Evolutionary conservation across 2,329 filamentous ascomycete species (phyloP), one percentile per base, ranked within the genome.

Genomic region (Pestalotiopsis sp.): DNA sequence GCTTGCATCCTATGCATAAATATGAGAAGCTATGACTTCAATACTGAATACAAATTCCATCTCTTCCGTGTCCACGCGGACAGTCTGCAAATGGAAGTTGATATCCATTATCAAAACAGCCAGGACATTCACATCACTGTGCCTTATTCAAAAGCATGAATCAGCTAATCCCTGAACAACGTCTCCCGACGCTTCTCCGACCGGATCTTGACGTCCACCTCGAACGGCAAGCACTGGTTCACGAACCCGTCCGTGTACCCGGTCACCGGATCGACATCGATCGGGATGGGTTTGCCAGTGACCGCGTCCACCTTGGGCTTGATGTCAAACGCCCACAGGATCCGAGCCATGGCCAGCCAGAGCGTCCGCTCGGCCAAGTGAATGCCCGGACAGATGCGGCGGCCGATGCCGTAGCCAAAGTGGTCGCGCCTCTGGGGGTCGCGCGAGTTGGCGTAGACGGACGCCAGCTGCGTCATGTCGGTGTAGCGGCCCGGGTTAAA

Each of bases 341-440:
- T 65, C 67, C 80, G 80, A 0, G 82, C 75, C 14, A 81, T 75
- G 45, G 72, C 75, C 0, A 81, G 58, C 68, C 79, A 82, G 20
- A 86, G 74, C 27, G 78, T 83, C 4, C 83, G 79, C 73, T 87
- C 84, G 2, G 84, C 83, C 4, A 88, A 78, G 68, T 87, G 83
- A 13, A 85, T 83, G 0, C 85, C 85, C 0, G 80, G 81, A 70
- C 85, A 86, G 27, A 86, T 81, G 6, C 85, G 80, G 1, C 85
- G 78, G 1, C 84, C 84, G 13, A 78, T 79, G 4, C 84, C 84
- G 72, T 85, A 86, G 3, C 78, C 78, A 70, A 83, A 86, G 71
- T 86, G 84, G 69, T 83, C 80, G 7, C 80, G 78, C 5, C 70
- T 68, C 11, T 72, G 2, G 72, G 71, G 3, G 79, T 76, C 61